phyloP scores from a whole-genome alignment of 441 rosid species.

The Viola pubescens region DNA sequence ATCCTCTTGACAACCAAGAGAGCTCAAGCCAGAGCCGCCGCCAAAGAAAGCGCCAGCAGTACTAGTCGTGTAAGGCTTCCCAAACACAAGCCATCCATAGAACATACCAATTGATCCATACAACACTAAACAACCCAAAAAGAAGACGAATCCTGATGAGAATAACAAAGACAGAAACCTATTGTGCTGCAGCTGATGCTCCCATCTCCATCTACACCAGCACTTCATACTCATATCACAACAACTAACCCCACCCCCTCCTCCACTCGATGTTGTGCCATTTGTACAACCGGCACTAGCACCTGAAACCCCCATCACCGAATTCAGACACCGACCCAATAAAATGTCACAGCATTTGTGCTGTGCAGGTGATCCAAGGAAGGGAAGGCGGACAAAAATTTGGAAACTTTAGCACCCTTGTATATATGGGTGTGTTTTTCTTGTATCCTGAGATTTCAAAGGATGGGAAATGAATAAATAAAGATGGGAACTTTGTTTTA shows the following conservation, averaged over 20 bases:
- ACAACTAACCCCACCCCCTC: conserved; percentile 10
- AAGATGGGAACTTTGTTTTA: too few relatives aligned
- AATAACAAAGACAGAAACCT: conserved; percentile 11
- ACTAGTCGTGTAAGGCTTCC: conserved; percentile 24
- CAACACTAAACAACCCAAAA: conserved; percentile 43
- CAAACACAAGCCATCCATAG: conserved; percentile 53
- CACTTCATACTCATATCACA: conserved; percentile 26
- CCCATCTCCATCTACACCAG: conserved; percentile 38
- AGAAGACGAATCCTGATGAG: conserved; percentile 41
- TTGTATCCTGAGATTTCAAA: too few relatives aligned
- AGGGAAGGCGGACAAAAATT: background rate
- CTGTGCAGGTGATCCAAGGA: too few relatives aligned
- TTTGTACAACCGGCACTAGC: conserved; percentile 13
- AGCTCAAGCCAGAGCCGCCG: conserved; percentile 22
- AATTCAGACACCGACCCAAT: too few relatives aligned
- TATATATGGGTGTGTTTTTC: too few relatives aligned
- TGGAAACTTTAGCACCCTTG: background rate
- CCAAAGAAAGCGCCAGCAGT: conserved; percentile 9
- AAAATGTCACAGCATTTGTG: too few relatives aligned
- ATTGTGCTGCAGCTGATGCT: conserved; percentile 21
- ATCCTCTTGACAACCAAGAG: conserved; percentile 74
- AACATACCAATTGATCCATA: conserved; percentile 52
- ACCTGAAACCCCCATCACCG: conserved; percentile 4
- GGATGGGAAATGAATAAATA: too few relatives aligned
- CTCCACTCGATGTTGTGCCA: background rate